phyloP scores from a whole-genome alignment of 2,329 filamentous ascomycete genomes.

The Esteya vermicola region DNA sequence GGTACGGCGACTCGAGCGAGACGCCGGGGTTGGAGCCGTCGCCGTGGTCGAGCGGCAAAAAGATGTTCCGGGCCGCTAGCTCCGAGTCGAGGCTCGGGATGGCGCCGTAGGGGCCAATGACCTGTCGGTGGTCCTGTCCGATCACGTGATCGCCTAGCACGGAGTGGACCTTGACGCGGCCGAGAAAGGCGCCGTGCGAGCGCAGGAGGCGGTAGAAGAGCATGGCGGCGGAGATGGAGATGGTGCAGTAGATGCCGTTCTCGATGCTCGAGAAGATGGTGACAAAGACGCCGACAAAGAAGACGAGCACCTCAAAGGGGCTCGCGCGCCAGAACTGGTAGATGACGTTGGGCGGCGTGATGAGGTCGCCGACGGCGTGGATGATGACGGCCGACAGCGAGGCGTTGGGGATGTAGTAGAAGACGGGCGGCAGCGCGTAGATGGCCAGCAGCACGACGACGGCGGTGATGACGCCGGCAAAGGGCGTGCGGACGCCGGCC shows the following conservation, averaged over 20 bases:
- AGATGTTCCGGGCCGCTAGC: slow-evolving; percentile 56
- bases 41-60: slow-evolving; percentile 72
- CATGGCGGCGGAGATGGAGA: slow-evolving; percentile 61
- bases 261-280: slow-evolving; percentile 84
- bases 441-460: slow-evolving; percentile 62
- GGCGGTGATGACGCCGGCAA: slow-evolving; percentile 67
- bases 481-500: slow-evolving; percentile 64
- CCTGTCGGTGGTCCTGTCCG: slow-evolving; percentile 39
- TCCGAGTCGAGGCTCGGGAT: slow-evolving; percentile 31
- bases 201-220: slow-evolving; percentile 75
- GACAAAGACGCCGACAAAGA: slow-evolving; percentile 83
- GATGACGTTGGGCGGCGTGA: slow-evolving; percentile 79
- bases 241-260: slow-evolving; percentile 80
- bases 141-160: slow-evolving; percentile 63
- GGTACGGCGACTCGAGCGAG: slow-evolving; percentile 66
- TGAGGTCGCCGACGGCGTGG: slow-evolving; percentile 69
- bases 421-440: slow-evolving; percentile 62
- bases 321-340: slow-evolving; percentile 95
- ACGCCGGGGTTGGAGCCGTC: slow-evolving; percentile 85
- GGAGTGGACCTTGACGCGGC: slow-evolving; percentile 70
- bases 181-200: slow-evolving; percentile 71
- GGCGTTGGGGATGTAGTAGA: slow-evolving; percentile 67
- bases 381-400: slow-evolving; percentile 66
- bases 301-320: slow-evolving; percentile 79
- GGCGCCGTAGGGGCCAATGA: slow-evolving; percentile 36